These are phyloP conservation scores for Colletotrichum paranaense DNA, from an alignment of 2,329 filamentous ascomycete species.

Conservation along the genomic window DNA sequence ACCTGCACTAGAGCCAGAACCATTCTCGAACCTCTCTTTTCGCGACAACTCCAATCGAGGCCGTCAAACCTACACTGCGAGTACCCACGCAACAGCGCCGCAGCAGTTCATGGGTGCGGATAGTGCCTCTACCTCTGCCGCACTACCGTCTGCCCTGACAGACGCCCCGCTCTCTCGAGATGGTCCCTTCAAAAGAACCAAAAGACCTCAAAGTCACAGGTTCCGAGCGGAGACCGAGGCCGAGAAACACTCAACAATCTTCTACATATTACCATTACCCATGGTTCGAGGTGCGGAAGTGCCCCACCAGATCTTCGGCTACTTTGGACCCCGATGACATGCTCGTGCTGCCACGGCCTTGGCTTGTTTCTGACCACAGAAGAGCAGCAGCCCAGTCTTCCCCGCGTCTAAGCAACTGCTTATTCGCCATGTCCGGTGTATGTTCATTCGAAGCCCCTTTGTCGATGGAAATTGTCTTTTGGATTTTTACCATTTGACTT, in stretches of 20 bases:
- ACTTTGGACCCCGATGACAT: constrained; percentile 14
- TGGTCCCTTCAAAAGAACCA: neutral
- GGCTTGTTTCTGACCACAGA: constrained; percentile 11
- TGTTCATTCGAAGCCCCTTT: neutral
- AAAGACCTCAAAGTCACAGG: neutral
- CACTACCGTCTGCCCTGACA: neutral
- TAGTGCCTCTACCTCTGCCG: neutral
- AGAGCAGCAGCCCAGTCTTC: neutral
- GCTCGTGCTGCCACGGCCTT: constrained; percentile 4
- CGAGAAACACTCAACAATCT: neutral
- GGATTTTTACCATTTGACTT: neutral
- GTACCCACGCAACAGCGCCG: neutral
- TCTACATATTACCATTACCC: neutral
- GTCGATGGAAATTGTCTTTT: neutral
- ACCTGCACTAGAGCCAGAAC: constrained; percentile 25
- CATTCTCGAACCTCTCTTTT: constrained; percentile 4
- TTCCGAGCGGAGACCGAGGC: neutral
- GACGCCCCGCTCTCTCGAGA: neutral
- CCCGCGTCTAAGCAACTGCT: neutral
- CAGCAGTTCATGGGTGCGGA: neutral
- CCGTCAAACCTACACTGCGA: neutral
- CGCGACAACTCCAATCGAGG: neutral
- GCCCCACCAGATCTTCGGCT: constrained; percentile 26
- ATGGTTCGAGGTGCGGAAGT: neutral
- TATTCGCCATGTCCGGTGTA: too few species aligned